Evolutionary conservation across 2,329 filamentous ascomycete genomes (phyloP).

Genomic region (Xylaria sp.): DNA sequence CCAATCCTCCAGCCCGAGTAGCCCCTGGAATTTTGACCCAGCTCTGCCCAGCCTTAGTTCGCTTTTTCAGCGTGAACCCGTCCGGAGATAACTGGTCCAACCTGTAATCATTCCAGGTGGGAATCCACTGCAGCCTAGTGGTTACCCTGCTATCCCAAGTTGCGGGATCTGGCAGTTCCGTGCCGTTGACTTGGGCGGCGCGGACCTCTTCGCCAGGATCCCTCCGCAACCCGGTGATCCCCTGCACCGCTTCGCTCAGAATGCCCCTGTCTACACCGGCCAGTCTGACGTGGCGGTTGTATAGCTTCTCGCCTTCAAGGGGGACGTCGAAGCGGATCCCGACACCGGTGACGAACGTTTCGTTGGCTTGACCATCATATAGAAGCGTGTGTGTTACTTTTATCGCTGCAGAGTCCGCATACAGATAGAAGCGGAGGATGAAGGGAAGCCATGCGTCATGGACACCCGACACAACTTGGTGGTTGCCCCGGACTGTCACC

Average conservation of each 20-base stretch:
- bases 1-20: constrained; percentile 57
- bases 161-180: constrained; percentile 44
- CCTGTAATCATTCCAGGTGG: constrained; percentile 60
- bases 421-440: constrained; percentile 60
- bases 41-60: constrained; percentile 58
- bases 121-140: constrained; percentile 57
- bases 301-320: constrained; percentile 52
- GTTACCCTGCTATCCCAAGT: constrained; percentile 53
- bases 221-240: constrained; percentile 59
- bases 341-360: constrained; percentile 56
- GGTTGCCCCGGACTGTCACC: constrained; percentile 48
- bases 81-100: constrained; percentile 61
- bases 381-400: constrained; percentile 59
- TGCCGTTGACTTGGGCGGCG: constrained; percentile 53
- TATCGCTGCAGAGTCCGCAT: constrained; percentile 58
- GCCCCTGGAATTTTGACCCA: constrained; percentile 63
- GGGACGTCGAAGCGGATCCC: constrained; percentile 60
- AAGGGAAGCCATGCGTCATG: constrained; percentile 58
- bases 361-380: constrained; percentile 52
- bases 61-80: constrained; percentile 62
- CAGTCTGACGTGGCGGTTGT: constrained; percentile 62
- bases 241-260: constrained; percentile 60
- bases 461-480: constrained; percentile 34
- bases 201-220: constrained; percentile 55
- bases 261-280: constrained; percentile 58